Conservation (phyloP, 352 stramenopile species). For the Pythium aristosporum region DNA sequence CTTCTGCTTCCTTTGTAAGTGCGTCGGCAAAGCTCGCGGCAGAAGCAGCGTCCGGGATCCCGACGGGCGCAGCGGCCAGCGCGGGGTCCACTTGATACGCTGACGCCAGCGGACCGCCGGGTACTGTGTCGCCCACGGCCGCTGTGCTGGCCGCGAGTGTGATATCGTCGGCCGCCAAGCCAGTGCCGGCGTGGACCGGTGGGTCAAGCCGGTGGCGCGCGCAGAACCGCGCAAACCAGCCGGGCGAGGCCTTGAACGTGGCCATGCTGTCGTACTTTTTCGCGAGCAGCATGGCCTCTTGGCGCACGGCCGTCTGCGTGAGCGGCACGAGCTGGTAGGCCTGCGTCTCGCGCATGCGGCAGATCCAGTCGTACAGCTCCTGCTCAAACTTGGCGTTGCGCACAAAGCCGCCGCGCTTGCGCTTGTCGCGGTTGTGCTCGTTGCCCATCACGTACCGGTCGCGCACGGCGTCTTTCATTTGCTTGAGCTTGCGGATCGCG, state of each 20-base stretch:
- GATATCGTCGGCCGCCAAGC: constrained; percentile 16
- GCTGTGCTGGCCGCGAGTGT: constrained; percentile 18
- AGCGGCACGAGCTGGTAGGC: constrained; percentile 83
- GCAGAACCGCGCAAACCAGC: constrained; percentile 88
- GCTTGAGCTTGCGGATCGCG: constrained; percentile 87
- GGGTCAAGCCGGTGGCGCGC: constrained; percentile 80
- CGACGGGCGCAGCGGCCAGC: neutral
- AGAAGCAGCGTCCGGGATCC: neutral
- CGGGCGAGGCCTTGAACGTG: constrained; percentile 84
- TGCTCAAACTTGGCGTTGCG: constrained; percentile 84
- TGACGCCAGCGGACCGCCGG: constrained; percentile 26
- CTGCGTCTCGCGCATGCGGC: constrained; percentile 75
- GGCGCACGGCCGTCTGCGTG: constrained; percentile 79
- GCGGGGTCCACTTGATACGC: constrained; percentile 29
- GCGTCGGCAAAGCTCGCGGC: constrained; percentile 9
- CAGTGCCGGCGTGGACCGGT: constrained; percentile 32
- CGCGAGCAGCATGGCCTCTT: constrained; percentile 79
- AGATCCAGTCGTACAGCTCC: constrained; percentile 87
- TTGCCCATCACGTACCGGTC: constrained; percentile 83
- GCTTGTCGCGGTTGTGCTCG: constrained; percentile 84
- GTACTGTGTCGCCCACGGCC: constrained; percentile 30
- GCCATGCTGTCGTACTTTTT: constrained; percentile 86
- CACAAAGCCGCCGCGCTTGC: constrained; percentile 81
- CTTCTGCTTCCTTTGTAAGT: neutral
- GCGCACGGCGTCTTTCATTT: constrained; percentile 85